Evolutionary conservation across 371 early-diverging fungal species (phyloP), one percentile per base, ranked within the genome.

Genomic region (Mortierella sp.): DNA sequence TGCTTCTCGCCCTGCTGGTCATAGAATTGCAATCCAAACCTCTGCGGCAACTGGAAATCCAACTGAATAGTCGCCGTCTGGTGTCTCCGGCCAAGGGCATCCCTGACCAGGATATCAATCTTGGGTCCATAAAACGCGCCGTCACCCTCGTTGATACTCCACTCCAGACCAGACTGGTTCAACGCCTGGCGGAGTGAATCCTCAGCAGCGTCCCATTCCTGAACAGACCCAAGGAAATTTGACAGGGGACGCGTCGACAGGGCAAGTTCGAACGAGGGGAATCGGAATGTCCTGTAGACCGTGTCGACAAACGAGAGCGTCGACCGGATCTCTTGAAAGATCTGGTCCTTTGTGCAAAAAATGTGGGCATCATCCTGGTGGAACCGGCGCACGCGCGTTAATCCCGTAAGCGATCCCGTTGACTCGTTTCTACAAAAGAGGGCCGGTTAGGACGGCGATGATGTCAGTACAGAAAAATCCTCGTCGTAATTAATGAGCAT

Each of bases 71-170:
- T 99, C 31, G 99, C 99, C 73, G 99, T 99, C 87, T 99, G 99
- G 80, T 96, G 97, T 24, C 93, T 90, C 66, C 99, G 93, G 48
- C 94, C 91, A 7, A 97, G 90, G 4, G 99, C 99, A 85, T 99
- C 99, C 53, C 93, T 87, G 68, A 99, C 94, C 77, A 96, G 96
- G 65, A 99, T 99, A 89, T 99, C 99, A 81, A 99, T 99, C 90
- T 99, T 99, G 71, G 99, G 99, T 0, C 99, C 99, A 88, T 99
- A 99, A 88, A 99, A 99, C 7, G 99, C 99, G 41, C 99, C 99
- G 88, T 99, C 99, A 9, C 99, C 99, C 48, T 94, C 95, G 79
- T 99, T 99, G 58, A 99, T 66, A 52, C 91, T 90, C 98, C 99
- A 99, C 11, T 80, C 75, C 29, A 88, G 74, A 14, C 97, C 94